Evolutionary conservation across 352 stramenopile genomes (phyloP).

Genomic region (Globisporangium cystogenes): DNA sequence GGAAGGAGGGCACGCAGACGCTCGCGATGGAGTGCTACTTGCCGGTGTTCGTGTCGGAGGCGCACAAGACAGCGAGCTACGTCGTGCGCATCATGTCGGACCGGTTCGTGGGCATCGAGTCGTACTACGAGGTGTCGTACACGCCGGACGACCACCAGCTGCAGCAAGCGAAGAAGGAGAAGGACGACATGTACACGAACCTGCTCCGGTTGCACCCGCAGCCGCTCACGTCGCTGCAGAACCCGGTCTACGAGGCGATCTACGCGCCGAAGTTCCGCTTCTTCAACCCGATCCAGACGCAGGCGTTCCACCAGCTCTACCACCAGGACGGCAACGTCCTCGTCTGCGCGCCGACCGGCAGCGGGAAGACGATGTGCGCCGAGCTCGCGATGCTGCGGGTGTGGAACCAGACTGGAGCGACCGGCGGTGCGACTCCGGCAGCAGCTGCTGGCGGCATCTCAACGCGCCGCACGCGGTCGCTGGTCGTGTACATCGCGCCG

Average conservation of each 20-base stretch:
- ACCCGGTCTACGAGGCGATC: slow-evolving; percentile 89
- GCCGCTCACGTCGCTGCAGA: slow-evolving; percentile 89
- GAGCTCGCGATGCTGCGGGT: slow-evolving; percentile 97
- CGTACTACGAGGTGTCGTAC: slow-evolving; percentile 72
- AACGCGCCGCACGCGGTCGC: slow-evolving; percentile 8
- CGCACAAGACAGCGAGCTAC: slow-evolving; percentile 86
- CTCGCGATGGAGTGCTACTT: slow-evolving; percentile 95
- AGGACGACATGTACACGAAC: slow-evolving; percentile 73
- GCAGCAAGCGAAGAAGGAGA: slow-evolving; percentile 41
- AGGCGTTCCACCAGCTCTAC: slow-evolving; percentile 97
- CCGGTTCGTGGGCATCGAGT: slow-evolving; percentile 95
- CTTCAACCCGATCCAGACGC: slow-evolving; percentile 96
- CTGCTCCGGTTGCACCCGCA: slow-evolving; percentile 95
- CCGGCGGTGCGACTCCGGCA: too few relatives aligned
- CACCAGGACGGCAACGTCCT: slow-evolving; percentile 95
- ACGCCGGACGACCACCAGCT: slow-evolving; percentile 26
- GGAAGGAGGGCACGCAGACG: slow-evolving; percentile 54
- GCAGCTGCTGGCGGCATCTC: not conserved
- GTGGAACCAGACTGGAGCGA: slow-evolving; percentile 50
- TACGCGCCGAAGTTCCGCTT: slow-evolving; percentile 88
- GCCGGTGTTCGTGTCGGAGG: slow-evolving; percentile 92
- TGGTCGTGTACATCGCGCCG: slow-evolving; percentile 98
- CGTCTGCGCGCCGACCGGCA: slow-evolving; percentile 95
- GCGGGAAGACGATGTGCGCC: slow-evolving; percentile 96
- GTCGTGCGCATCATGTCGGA: slow-evolving; percentile 95